Base-by-base conservation (phyloP, 208 protist species). In the Acanthamoeba healyi region DNA sequence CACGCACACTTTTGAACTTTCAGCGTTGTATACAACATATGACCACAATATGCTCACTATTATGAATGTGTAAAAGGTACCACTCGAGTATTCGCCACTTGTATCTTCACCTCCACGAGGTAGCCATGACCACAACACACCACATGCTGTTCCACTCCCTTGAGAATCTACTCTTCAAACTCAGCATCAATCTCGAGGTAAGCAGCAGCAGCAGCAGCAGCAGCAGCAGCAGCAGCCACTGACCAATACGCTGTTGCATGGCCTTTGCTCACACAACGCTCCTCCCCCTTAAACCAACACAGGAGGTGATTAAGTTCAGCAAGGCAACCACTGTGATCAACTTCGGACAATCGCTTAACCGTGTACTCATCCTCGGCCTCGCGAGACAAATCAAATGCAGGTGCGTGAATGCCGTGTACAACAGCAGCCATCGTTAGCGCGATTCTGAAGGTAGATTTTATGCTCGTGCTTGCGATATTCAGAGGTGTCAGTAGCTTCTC, bases 161-260 rank as follows among this genome's bases (percentile, higher is more conserved):
- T 26, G 84, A 90, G 56, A 90, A 90, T n/a, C 38, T 90, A 54
- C 26, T 90, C 22, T 72, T 90, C 58, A 90, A 90, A 54, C 38
- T 90, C 14, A 90, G 84, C 42, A 49, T 72, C 29, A 49, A 86
- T 24, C 77, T 86, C 24, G 77, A 86, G 77, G 77, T 58, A n/a
- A n/a, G n/a, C n/a, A n/a, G n/a, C n/a, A n/a, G n/a, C n/a, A n/a
- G n/a, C n/a, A n/a, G n/a, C n/a, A n/a, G n/a, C n/a, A n/a, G n/a
- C n/a, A n/a, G n/a, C n/a, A n/a, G n/a, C n/a, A n/a, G n/a, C n/a
- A n/a, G n/a, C n/a, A n/a, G n/a, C n/a, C n/a, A n/a, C n/a, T n/a
- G n/a, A n/a, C n/a, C n/a, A n/a, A n/a, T n/a, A n/a, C n/a, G n/a
- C n/a, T n/a, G n/a, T n/a, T 15, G 5, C 15, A 58, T 58, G 29